Evolutionary conservation across 805 yeast genomes (phyloP).

Genomic region (Saturnispora bothae): DNA sequence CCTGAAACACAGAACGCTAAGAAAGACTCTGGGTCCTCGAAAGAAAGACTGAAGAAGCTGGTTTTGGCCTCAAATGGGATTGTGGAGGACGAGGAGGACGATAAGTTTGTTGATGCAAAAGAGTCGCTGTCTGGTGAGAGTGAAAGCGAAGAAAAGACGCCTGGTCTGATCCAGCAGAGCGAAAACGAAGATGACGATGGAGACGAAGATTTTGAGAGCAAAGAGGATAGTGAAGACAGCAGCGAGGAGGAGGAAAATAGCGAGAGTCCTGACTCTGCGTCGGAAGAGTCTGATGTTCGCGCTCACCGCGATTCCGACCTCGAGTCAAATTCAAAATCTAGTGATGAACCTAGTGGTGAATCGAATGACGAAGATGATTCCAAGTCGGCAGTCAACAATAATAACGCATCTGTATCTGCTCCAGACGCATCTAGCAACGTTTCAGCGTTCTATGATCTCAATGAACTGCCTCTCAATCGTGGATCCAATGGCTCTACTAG

Average conservation of each 20-base stretch:
- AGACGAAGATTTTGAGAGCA: neutral
- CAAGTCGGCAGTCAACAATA: neutral
- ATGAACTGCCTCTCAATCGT: slow-evolving; percentile 46
- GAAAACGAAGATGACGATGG: slow-evolving; percentile 1
- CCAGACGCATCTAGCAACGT: slow-evolving; percentile 9
- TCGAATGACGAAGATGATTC: too few relatives aligned
- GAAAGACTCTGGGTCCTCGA: neutral
- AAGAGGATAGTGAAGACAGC: too few relatives aligned
- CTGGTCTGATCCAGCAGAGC: neutral
- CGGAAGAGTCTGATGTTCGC: too few relatives aligned
- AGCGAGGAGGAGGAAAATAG: neutral
- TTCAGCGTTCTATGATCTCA: slow-evolving; percentile 43
- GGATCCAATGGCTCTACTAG: slow-evolving; percentile 54
- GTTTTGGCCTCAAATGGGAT: slow-evolving; percentile 9
- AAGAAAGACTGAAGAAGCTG: slow-evolving; percentile 9
- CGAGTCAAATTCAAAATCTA: too few relatives aligned
- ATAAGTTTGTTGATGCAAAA: slow-evolving; percentile 8
- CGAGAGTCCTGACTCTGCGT: neutral
- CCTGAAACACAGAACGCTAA: slow-evolving; percentile 2
- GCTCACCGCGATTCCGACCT: too few relatives aligned
- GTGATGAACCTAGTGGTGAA: too few relatives aligned
- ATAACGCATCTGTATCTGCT: slow-evolving; percentile 20
- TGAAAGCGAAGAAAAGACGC: neutral
- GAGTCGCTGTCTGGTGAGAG: neutral
- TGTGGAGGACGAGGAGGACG: slow-evolving; percentile 2